phyloP scores from a whole-genome alignment of 345 rosid genomes.

The Arabis hirsuta region DNA sequence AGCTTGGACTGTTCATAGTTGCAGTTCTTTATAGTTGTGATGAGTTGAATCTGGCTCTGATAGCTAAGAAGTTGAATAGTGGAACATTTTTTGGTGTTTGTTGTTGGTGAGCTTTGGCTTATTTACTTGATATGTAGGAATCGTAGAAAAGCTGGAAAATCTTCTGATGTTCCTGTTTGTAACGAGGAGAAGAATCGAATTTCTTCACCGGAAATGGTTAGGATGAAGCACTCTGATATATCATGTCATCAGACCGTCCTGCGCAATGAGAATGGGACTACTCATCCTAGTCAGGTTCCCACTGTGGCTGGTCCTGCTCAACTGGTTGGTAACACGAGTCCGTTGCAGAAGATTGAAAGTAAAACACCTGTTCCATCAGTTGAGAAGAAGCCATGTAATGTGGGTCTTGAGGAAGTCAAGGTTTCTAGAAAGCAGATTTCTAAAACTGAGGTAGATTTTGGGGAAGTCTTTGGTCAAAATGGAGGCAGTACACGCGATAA shows the following conservation, averaged over 20 bases:
- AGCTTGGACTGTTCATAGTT: conserved; percentile 13
- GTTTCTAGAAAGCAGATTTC: conserved; percentile 37
- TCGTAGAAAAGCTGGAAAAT: conserved; percentile 38
- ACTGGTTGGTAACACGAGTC: conserved; percentile 13
- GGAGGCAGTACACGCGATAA: conserved; percentile 32
- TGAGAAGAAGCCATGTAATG: conserved; percentile 39
- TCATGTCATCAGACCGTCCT: conserved; percentile 49
- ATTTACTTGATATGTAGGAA: conserved; percentile 37
- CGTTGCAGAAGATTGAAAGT: conserved; percentile 29
- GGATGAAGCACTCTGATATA: conserved; percentile 58
- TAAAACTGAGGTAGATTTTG: conserved; percentile 35
- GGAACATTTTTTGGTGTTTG: conserved; percentile 31
- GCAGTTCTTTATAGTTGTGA: background rate
- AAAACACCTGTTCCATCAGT: conserved; percentile 39
- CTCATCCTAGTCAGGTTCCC: conserved; percentile 51
- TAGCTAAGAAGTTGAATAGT: conserved; percentile 7
- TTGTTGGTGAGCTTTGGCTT: conserved; percentile 20
- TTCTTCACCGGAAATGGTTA: conserved; percentile 51
- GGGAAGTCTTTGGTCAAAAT: conserved; percentile 34
- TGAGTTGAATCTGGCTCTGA: conserved; percentile 31
- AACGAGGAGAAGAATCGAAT: conserved; percentile 35
- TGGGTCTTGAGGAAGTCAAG: conserved; percentile 39
- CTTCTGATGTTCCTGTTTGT: conserved; percentile 35
- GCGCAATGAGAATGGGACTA: conserved; percentile 49
- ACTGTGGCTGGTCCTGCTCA: conserved; percentile 34